These are phyloP conservation scores for Basidiobolus heterosporus DNA, from an alignment of 371 early-diverging fungal species.

Conservation along the genomic window DNA sequence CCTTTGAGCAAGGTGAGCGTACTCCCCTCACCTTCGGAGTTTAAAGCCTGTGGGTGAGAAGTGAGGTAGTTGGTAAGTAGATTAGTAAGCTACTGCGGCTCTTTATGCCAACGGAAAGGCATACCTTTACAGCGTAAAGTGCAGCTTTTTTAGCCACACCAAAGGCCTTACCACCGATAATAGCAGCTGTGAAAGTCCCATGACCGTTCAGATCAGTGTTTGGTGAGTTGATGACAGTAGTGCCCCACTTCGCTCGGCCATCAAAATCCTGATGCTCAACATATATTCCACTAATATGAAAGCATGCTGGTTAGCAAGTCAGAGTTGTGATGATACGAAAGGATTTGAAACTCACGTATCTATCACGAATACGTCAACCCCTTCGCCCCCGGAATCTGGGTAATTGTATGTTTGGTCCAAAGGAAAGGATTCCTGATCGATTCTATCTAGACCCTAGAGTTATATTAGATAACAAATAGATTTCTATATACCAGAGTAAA, in stretches of 20 bases:
- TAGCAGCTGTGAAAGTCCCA: slow-evolving; percentile 58
- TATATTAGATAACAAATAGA: too few relatives aligned
- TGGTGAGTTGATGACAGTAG: slow-evolving; percentile 21
- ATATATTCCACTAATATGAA: slow-evolving; percentile 30
- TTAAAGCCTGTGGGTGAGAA: slow-evolving; percentile 7
- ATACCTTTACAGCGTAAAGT: slow-evolving; percentile 69
- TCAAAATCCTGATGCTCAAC: slow-evolving; percentile 40
- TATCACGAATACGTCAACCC: slow-evolving; percentile 60
- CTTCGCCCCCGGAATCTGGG: slow-evolving; percentile 22
- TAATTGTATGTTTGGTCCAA: slow-evolving; percentile 11
- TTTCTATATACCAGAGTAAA: too few relatives aligned
- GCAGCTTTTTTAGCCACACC: slow-evolving; percentile 80
- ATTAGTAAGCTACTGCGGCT: too few relatives aligned
- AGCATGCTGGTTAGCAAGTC: slow-evolving; percentile 5
- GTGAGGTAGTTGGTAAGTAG: too few relatives aligned
- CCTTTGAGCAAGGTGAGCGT: slow-evolving; percentile 16
- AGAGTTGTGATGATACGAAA: too few relatives aligned
- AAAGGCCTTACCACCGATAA: slow-evolving; percentile 46
- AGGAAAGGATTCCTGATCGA: slow-evolving; percentile 14
- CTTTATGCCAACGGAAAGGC: too few relatives aligned
- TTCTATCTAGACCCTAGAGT: slow-evolving; percentile 16
- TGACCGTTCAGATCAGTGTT: slow-evolving; percentile 41
- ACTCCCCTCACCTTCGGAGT: slow-evolving; percentile 18
- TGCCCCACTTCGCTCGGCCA: slow-evolving; percentile 42
- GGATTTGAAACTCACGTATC: slow-evolving; percentile 47